phyloP scores from a whole-genome alignment of 1,139 yeast species.

The Scheffersomyces parashehatae region DNA sequence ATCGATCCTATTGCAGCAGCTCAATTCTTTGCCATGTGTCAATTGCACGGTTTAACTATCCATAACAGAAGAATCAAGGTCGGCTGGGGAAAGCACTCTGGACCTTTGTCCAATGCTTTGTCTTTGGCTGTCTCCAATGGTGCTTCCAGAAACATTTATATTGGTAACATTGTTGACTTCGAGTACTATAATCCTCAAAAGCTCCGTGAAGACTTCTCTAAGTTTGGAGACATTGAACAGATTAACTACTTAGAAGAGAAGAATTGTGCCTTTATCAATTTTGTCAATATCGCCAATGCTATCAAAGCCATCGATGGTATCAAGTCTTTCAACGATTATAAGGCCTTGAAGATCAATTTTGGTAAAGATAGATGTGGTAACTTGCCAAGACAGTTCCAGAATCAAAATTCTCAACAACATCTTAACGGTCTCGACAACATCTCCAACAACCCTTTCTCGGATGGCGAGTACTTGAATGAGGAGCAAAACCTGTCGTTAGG shows the following conservation, averaged over 20 bases:
- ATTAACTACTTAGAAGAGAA: conserved; percentile 76
- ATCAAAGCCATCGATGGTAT: conserved; percentile 73
- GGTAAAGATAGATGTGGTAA: conserved; percentile 95
- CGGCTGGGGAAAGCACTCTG: conserved; percentile 97
- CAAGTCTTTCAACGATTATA: conserved; percentile 42
- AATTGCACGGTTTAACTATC: conserved; percentile 75
- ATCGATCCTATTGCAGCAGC: conserved; percentile 92
- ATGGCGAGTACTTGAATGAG: conserved; percentile 26
- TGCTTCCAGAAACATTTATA: conserved; percentile 87
- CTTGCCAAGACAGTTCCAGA: conserved; percentile 58
- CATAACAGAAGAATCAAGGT: conserved; percentile 81
- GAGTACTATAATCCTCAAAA: conserved; percentile 55
- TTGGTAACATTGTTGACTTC: conserved; percentile 61
- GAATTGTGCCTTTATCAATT: conserved; percentile 81
- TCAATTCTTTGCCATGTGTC: conserved; percentile 87
- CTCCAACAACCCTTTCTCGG: conserved; percentile 30
- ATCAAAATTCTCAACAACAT: conserved; percentile 16
- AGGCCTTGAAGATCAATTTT: conserved; percentile 57
- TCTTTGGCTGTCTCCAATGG: conserved; percentile 90
- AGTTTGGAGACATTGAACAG: conserved; percentile 81
- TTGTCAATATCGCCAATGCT: conserved; percentile 79
- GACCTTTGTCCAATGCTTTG: conserved; percentile 80
- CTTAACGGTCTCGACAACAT: conserved; percentile 13
- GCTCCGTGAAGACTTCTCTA: conserved; percentile 63
- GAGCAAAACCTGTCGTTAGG: conserved; percentile 13